phyloP scores from a whole-genome alignment of 768 basidiomycete species.

The Hemileccinum impolitum region DNA sequence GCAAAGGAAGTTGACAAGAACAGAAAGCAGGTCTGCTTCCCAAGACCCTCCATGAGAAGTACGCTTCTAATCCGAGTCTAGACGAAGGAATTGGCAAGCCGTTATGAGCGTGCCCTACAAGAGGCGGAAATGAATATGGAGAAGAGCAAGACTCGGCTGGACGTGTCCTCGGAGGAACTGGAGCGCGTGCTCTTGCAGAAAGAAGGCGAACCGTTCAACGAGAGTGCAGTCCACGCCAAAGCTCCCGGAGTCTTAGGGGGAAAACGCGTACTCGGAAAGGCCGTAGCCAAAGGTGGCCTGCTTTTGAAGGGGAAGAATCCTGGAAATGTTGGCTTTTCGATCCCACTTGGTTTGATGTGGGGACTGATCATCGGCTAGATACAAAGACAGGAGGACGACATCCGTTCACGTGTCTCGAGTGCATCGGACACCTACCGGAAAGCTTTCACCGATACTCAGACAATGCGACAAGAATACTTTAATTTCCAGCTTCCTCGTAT shows the following conservation, averaged over 20 bases:
- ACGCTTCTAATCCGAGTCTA: conserved; percentile 28
- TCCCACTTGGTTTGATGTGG: conserved; percentile 3
- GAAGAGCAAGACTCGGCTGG: conserved; percentile 83
- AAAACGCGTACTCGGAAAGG: conserved; percentile 85
- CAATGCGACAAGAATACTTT: conserved; percentile 94
- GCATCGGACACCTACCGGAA: conserved; percentile 90
- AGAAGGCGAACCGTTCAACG: conserved; percentile 90
- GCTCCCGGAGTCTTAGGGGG: conserved; percentile 56
- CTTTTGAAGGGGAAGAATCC: conserved; percentile 92
- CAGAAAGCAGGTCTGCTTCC: conserved; percentile 67
- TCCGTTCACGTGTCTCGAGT: conserved; percentile 77
- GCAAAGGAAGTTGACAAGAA: conserved; percentile 94
- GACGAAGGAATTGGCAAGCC: conserved; percentile 87
- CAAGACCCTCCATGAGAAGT: not conserved
- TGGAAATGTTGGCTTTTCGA: conserved; percentile 55
- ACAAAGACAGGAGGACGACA: conserved; percentile 92
- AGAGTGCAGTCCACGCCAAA: conserved; percentile 66
- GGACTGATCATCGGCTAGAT: conserved; percentile 45
- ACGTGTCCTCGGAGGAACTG: conserved; percentile 88
- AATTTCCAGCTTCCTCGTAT: conserved; percentile 95
- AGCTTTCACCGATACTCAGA: conserved; percentile 84
- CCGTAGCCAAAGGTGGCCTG: conserved; percentile 85
- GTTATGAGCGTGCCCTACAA: conserved; percentile 84
- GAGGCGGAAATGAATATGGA: conserved; percentile 87
- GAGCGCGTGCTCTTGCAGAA: conserved; percentile 91